These are phyloP conservation scores for Ogataea polymorpha DNA, from an alignment of 805 yeast genomes.

Conservation along the genomic window DNA sequence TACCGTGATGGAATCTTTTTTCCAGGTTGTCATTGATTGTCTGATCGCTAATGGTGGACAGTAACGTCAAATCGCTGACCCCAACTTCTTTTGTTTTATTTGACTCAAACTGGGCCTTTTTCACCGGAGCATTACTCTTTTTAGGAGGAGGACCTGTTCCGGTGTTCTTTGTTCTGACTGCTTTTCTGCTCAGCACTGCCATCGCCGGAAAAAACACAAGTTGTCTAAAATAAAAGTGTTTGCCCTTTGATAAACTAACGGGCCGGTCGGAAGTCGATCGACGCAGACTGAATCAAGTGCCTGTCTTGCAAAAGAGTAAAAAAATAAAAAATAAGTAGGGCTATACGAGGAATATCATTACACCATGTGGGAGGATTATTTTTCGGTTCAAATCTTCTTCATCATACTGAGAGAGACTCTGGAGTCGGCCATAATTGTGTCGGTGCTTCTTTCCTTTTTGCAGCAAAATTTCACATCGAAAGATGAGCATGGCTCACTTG, in stretches of 20 bases:
- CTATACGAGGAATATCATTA: neutral
- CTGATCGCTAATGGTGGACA: conserved; percentile 86
- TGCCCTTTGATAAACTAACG: conserved; percentile 9
- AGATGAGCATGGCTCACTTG: conserved; percentile 27
- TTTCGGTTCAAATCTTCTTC: conserved; percentile 72
- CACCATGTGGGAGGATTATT: conserved; percentile 44
- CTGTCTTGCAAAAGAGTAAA: no score
- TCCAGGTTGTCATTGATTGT: conserved; percentile 88
- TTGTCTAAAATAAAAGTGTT: conserved; percentile 6
- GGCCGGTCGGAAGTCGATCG: conserved; percentile 10
- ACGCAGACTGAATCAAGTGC: neutral
- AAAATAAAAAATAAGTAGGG: neutral
- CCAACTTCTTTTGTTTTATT: conserved; percentile 96
- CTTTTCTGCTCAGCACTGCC: conserved; percentile 49
- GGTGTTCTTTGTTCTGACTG: conserved; percentile 58
- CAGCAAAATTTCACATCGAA: conserved; percentile 51
- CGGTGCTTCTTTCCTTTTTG: conserved; percentile 68
- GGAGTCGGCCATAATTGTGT: conserved; percentile 73
- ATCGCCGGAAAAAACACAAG: conserved; percentile 4
- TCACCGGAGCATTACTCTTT: conserved; percentile 49
- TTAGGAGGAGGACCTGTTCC: conserved; percentile 47
- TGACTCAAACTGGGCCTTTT: conserved; percentile 88
- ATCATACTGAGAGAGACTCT: conserved; percentile 71
- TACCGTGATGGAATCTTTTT: conserved; percentile 83
- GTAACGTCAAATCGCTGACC: conserved; percentile 86